Evolutionary conservation across 768 basidiomycete species (phyloP), one percentile per base, ranked within the genome.

Genomic region (Rhodosporidiobolus sp.): DNA sequence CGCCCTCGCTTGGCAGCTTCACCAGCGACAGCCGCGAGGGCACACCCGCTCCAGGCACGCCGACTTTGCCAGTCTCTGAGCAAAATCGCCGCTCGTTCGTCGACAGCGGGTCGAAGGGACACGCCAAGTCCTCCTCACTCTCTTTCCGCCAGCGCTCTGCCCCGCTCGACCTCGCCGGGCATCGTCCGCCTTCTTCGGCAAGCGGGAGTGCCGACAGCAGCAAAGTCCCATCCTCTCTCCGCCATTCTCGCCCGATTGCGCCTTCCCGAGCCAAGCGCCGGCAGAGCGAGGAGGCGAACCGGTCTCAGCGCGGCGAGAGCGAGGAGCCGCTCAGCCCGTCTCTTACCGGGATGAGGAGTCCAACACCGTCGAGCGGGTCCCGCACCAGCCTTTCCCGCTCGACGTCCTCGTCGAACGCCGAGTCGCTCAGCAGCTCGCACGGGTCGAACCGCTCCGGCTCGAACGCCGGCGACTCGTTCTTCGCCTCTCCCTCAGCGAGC

Each of bases 271-370:
- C 56, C 19, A 70, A 63, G 30, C 69, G 73, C 20, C 62, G 73
- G 6, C 63, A 65, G 49, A 70, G 69, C 58, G 69, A 65, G 35
- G 67, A 69, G 8, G n/a, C 63, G 19, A 38, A 50, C 16, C 73
- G 60, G 48, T 30, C 16, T 19, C 32, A 59, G 26, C 55, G 62
- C 10, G 52, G 45, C 16, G 58, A 34, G 11, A 73, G 72, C 49
- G 67, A 67, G 16, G 72, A 69, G 26, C 72, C 72, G 30, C 58
- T 65, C 28, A 72, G 71, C 52, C 71, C 71, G 17, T 50, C 66
- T 28, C 12, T 26, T 2, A 11, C 9, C 12, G 49, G 26, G 1
- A 28, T 67, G 16, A 43, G 56, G 14, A 67, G 66, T 26, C 71
- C 71, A 26, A 72, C 71, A 1, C 66, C 65, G 0, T 72, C 71